Base-by-base conservation (phyloP, 257 asterid species). In the Solanum boliviense region DNA sequence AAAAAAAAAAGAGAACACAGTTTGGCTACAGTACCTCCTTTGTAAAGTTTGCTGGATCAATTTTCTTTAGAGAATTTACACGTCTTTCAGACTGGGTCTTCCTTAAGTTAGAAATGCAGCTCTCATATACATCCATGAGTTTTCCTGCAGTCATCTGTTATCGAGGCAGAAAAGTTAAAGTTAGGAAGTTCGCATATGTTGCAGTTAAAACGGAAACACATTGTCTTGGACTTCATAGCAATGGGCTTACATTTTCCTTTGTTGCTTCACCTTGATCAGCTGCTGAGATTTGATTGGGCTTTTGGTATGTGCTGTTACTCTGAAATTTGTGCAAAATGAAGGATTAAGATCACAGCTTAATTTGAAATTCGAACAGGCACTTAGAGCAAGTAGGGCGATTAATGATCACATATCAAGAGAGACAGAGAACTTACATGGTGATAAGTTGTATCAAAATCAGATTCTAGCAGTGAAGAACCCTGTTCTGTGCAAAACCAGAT, bases 41-140 rank as follows among this genome's bases (percentile, higher is more conserved):
- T 13, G 99, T 94, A 81, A 97, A 95, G 92, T 97, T 97, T 83
- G 93, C 98, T 81, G 99, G 99, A 87, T 91, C 76, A 90, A 97
- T 91, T 70, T 87, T 92, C 90, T 93, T 93, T 60, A 95, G 91
- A 85, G 99, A 95, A 84, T 90, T 91, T 41, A 84, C 84, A 21
- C 98, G 98, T 41, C 98, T 90, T 86, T 91, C 93, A 29, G 93
- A 82, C 89, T 94, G 98, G 84, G 94, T 41, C 52, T 82, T 87
- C 88, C 98, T 89, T 89, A 95, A 90, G 88, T 86, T 48, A 39
- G 91, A 78, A 86, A 93, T 92, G 86, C 99, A 97, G 70, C 91
- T 87, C 90, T 93, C 98, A 48, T 97, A 95, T 32, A 89, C 88
- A 89, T 92, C 92, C 91, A 94, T 95, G 84, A 97, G 95, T 88